Conservation (phyloP, 73 alveolate genomes). For the Loxodes magnus region DNA sequence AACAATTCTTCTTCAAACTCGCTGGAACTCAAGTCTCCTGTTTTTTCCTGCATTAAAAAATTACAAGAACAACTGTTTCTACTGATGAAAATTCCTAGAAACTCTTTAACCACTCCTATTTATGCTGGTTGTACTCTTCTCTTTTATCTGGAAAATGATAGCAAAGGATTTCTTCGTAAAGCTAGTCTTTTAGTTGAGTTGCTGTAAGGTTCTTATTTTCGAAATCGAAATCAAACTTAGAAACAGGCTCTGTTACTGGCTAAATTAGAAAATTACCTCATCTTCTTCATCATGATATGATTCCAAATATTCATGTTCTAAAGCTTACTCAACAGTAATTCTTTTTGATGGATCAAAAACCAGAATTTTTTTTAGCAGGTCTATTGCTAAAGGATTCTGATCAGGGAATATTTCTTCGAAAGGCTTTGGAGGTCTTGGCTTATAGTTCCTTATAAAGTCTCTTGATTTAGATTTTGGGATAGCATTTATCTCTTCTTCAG, state of each 20-base stretch:
- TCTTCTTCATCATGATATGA: slow-evolving; percentile 55
- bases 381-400: slow-evolving; percentile 34
- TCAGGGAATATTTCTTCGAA: slow-evolving; percentile 28
- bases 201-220: slow-evolving; percentile 29
- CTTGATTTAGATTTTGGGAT: no score
- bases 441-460: not conserved
- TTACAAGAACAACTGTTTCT: no score
- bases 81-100: no score
- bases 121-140: slow-evolving; percentile 20
- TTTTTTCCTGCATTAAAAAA: no score
- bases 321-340: slow-evolving; percentile 73
- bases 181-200: slow-evolving; percentile 23
- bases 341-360: slow-evolving; percentile 68
- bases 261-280: slow-evolving; percentile 22
- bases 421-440: slow-evolving; percentile 9
- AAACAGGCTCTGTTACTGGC: slow-evolving; percentile 43
- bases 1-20: no score
- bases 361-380: slow-evolving; percentile 25
- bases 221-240: slow-evolving; percentile 31
- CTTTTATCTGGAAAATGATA: slow-evolving; percentile 24
- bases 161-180: slow-evolving; percentile 29
- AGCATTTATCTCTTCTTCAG: slow-evolving; percentile 43
- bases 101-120: no score
- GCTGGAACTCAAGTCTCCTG: no score
- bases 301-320: slow-evolving; percentile 74